Base-by-base conservation (phyloP, 2,329 filamentous ascomycete species). In the Nakataea oryzae region DNA sequence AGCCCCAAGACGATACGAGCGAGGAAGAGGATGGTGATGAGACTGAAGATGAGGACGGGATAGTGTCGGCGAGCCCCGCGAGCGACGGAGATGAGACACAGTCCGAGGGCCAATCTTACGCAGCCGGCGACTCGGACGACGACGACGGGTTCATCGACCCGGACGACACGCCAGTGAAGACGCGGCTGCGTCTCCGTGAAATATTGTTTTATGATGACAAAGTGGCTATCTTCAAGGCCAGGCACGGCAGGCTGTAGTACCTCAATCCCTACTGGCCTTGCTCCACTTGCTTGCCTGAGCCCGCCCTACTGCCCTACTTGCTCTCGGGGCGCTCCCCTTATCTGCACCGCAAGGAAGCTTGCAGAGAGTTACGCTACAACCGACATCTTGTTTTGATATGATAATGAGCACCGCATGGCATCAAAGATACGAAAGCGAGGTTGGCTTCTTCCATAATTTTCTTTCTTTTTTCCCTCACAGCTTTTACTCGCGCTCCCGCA, bases 171-270 rank as follows among this genome's bases (percentile, higher is more conserved):
- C 67, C 68, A 21, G 72, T 76, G 54, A 74, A 72, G 60, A 70
- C 73, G 32, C 76, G 81, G 67, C 79, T 93, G 64, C 81, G 85
- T 62, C 76, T 93, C 66, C 79, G 89, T 64, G 89, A 93, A 76
- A 93, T 95, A 65, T 74, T 93, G 65, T 93, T 91, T 73, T 93
- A 91, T 69, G 90, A 93, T 71, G 90, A 93, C 71, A 90, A 91
- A 73, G 85, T 91, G 61, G 86, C 88, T 30, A 87, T 93, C 63
- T 93, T 93, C 75, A 89, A 88, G 72, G 88, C 88, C 34, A 82
- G 90, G 64, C 86, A 90, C 73, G 86, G 82, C 24, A 73, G 71
- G 68, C 69, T 80, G 62, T 81, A 69, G 41, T 50, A 2, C 34
- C 21, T 7, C 41, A 9, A n/a, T 5, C 41, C 21, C 21, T 2